Percentiles rank a stretch among this genome's conserved stretches.
Evolutionary conservation across 108 stramenopile species (phyloP).

Genomic region (Cylindrotheca fusiformis): DNA sequence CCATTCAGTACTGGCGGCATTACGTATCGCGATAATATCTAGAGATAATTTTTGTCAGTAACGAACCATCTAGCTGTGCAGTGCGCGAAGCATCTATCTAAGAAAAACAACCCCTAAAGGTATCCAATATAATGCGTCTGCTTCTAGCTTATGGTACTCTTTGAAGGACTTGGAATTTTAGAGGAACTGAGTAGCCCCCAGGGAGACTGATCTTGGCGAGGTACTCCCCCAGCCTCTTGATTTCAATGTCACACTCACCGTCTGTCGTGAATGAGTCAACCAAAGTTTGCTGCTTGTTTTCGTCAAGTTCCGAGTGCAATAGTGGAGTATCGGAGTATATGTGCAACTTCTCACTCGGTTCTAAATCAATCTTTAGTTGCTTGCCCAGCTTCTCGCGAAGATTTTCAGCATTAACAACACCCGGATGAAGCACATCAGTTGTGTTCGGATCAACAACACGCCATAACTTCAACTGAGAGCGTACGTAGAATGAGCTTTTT

Average conservation of each 20-base stretch:
- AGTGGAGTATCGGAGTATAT: slow-evolving; percentile 40
- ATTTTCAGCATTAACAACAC: slow-evolving; percentile 55
- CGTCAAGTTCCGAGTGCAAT: slow-evolving; percentile 41
- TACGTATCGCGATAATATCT: slow-evolving; percentile 84
- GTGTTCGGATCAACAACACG: slow-evolving; percentile 72
- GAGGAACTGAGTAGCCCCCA: slow-evolving; percentile 67
- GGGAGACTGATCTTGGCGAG: slow-evolving; percentile 66
- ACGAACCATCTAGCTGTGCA: not conserved
- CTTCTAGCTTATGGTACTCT: slow-evolving; percentile 13
- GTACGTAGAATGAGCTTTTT: no score
- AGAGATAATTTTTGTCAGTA: slow-evolving; percentile 17
- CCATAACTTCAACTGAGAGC: slow-evolving; percentile 50
- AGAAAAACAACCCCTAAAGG: not conserved
- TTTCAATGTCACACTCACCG: slow-evolving; percentile 42
- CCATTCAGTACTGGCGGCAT: slow-evolving; percentile 83
- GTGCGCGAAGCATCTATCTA: not conserved
- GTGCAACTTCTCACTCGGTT: slow-evolving; percentile 67
- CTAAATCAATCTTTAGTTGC: slow-evolving; percentile 84
- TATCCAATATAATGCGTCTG: not conserved
- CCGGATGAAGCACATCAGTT: slow-evolving; percentile 60
- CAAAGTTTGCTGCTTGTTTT: slow-evolving; percentile 25
- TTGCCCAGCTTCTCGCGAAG: slow-evolving; percentile 73
- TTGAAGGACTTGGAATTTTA: slow-evolving; percentile 47
- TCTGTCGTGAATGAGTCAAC: slow-evolving; percentile 45
- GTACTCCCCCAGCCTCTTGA: slow-evolving; percentile 69